These are phyloP conservation scores for Stentor roeselii DNA, from an alignment of 73 alveolate species.

Conservation along the genomic window DNA sequence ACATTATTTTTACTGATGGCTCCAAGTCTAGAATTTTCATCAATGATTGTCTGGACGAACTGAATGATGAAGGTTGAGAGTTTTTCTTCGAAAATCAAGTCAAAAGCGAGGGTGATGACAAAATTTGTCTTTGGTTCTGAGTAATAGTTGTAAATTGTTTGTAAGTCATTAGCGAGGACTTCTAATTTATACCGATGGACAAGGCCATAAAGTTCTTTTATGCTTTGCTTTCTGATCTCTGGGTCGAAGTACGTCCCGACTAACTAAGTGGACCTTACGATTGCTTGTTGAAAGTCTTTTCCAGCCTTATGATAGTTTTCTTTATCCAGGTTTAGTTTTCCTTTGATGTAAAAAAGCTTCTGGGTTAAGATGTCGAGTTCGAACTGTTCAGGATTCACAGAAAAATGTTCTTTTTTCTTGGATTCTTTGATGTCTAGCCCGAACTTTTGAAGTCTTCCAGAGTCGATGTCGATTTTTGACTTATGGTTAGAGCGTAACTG, in stretches of 20 bases:
- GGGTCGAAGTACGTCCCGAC: constrained; percentile 9
- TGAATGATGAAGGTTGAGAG: background rate
- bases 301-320: constrained; percentile 6
- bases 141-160: background rate
- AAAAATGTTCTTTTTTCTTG: background rate
- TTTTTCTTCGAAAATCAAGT: background rate
- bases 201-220: background rate
- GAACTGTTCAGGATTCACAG: background rate
- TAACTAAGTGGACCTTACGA: background rate
- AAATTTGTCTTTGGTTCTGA: background rate
- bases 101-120: background rate
- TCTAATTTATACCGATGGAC: background rate
- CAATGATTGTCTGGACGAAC: background rate
- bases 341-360: background rate
- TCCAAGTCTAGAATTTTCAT: no score
- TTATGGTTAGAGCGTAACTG: background rate
- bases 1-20: background rate
- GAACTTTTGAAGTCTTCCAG: background rate
- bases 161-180: background rate
- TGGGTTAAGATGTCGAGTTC: constrained; percentile 6
- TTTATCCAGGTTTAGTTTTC: background rate
- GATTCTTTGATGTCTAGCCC: background rate
- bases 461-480: background rate
- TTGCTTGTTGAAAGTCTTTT: background rate
- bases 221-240: background rate